These are phyloP conservation scores for Sphaerobolus stellatus DNA, from an alignment of 1,284 basidiomycete genomes.

Conservation along the genomic window DNA sequence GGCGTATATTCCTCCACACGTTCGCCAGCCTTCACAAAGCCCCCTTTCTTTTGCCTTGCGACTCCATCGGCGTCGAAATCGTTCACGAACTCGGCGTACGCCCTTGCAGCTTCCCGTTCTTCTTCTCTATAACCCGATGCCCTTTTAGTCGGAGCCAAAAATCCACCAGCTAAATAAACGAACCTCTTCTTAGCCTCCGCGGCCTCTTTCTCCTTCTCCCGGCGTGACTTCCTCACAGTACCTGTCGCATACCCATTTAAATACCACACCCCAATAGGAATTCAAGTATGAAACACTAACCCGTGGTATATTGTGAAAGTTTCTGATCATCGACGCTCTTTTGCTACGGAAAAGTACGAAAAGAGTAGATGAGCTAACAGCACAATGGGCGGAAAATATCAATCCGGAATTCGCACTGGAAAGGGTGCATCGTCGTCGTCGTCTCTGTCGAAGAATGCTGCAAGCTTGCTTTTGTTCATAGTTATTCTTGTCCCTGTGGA, in stretches of 20 bases:
- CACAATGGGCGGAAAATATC: conserved; percentile 47
- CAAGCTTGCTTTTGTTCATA: conserved; percentile 75
- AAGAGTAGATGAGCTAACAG: conserved; percentile 24
- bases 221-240: conserved; percentile 69
- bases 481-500: conserved; percentile 3
- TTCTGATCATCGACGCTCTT: conserved; percentile 77
- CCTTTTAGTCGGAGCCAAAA: not conserved
- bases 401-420: conserved; percentile 76
- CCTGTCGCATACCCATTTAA: conserved; percentile 24
- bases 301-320: conserved; percentile 71
- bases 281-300: not conserved
- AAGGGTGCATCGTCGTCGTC: conserved; percentile 74
- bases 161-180: not conserved
- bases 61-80: conserved; percentile 77
- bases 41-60: conserved; percentile 50
- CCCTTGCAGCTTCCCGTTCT: conserved; percentile 74
- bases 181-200: conserved; percentile 78
- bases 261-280: not conserved
- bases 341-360: conserved; percentile 52
- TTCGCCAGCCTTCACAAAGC: conserved; percentile 74
- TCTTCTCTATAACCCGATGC: conserved; percentile 47
- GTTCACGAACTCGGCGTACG: conserved; percentile 85
- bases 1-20: conserved; percentile 51
- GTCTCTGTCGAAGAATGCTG: conserved; percentile 77
- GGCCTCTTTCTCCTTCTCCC: conserved; percentile 86